Percentiles rank a stretch among this genome's conserved stretches.
Evolutionary conservation across 1,284 basidiomycete species (phyloP).

Genomic region (Exobasidium cylindrosporum): DNA sequence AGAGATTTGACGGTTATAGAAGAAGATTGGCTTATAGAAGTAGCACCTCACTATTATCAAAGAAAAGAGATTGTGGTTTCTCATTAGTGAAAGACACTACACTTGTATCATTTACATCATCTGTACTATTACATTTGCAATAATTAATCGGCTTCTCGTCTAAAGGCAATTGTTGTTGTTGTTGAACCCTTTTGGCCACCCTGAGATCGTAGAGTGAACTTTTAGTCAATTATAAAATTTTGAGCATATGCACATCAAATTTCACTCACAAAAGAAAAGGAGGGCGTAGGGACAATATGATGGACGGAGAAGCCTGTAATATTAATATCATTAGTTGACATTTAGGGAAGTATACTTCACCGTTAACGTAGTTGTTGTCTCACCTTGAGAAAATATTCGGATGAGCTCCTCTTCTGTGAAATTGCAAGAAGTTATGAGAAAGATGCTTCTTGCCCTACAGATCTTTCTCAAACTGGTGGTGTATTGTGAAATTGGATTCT

Average conservation of each 20-base stretch:
- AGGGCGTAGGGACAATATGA: constrained; percentile 40
- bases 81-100: constrained; percentile 3
- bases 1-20: constrained; percentile 60
- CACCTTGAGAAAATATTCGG: constrained; percentile 59
- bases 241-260: too few relatives aligned
- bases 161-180: constrained; percentile 14
- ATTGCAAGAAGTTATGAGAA: constrained; percentile 81
- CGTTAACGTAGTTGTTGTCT: too few relatives aligned
- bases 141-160: not conserved
- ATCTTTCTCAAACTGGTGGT: not conserved
- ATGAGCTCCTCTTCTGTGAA: constrained; percentile 80
- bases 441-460: constrained; percentile 62
- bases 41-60: constrained; percentile 13
- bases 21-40: constrained; percentile 10
- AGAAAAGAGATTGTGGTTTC: not conserved
- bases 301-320: constrained; percentile 27
- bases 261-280: constrained; percentile 38
- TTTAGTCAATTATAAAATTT: too few relatives aligned
- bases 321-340: too few relatives aligned
- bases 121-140: not conserved
- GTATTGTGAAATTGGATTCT: constrained; percentile 2
- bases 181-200: constrained; percentile 17
- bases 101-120: not conserved
- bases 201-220: too few relatives aligned
- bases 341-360: too few relatives aligned